Conservation (phyloP, 2,329 filamentous ascomycete genomes). For the Diaporthe vexans region DNA sequence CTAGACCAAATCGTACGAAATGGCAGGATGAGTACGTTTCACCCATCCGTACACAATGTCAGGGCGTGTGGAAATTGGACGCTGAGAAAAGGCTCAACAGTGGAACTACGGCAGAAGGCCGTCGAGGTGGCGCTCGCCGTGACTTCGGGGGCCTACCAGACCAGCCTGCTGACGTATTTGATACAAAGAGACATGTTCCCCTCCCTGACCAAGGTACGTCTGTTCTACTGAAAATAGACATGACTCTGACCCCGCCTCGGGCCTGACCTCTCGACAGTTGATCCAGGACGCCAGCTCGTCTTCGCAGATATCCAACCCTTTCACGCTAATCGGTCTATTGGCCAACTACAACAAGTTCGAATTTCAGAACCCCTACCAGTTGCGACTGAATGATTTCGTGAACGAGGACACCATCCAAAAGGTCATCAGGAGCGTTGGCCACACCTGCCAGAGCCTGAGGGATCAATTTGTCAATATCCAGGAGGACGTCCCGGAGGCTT, state of each 20-base stretch:
- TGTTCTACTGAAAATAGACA: not conserved
- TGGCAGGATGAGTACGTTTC: conserved; percentile 71
- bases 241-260: not conserved
- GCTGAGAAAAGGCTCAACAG: conserved; percentile 59
- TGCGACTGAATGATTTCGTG: conserved; percentile 94
- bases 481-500: conserved; percentile 91
- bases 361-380: conserved; percentile 94
- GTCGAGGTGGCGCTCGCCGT: conserved; percentile 86
- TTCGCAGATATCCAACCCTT: conserved; percentile 77
- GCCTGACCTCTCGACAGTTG: conserved; percentile 65
- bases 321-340: conserved; percentile 86
- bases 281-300: conserved; percentile 82
- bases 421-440: conserved; percentile 82
- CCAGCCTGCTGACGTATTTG: conserved; percentile 93
- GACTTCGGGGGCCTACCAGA: conserved; percentile 95
- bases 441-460: conserved; percentile 77
- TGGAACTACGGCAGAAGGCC: conserved; percentile 82
- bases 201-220: conserved; percentile 87
- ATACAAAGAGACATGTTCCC: conserved; percentile 96
- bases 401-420: conserved; percentile 90
- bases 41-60: not conserved
- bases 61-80: not conserved
- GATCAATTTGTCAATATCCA: conserved; percentile 87
- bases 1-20: conserved; percentile 87
- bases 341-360: conserved; percentile 99